phyloP scores from a whole-genome alignment of 129 eudicot species.

The Logfia minima region DNA sequence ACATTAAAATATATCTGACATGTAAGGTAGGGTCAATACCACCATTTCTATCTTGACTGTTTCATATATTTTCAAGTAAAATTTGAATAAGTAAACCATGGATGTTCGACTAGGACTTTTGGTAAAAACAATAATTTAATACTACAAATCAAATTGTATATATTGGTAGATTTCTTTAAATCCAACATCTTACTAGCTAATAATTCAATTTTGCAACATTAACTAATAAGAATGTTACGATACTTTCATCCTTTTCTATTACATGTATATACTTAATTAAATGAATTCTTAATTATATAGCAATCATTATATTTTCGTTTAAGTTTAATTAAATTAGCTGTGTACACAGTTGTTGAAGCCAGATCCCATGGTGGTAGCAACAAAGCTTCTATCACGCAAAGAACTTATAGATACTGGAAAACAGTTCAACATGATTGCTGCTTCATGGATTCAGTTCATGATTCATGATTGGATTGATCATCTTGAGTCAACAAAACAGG shows the following conservation, averaged over 20 bases:
- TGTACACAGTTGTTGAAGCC: constrained; percentile 49
- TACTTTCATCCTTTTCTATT: no score
- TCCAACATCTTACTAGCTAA: no score
- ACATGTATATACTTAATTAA: no score
- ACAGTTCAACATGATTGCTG: constrained; percentile 68
- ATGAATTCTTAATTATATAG: no score
- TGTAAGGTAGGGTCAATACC: neutral
- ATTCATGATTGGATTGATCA: constrained; percentile 75
- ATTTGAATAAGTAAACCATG: neutral
- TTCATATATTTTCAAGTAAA: no score
- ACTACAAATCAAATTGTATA: no score
- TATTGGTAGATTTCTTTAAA: no score
- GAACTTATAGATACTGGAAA: constrained; percentile 45
- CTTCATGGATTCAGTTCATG: constrained; percentile 77
- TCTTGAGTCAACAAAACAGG: constrained; percentile 58
- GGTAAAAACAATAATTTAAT: no score
- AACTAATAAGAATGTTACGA: no score
- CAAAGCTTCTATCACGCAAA: constrained; percentile 60
- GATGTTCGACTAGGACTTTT: neutral
- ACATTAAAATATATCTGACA: neutral
- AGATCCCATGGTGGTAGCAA: constrained; percentile 69
- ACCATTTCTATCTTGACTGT: neutral
- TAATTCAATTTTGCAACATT: no score
- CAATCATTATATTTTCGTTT: neutral
- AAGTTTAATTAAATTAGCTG: neutral